Base-by-base conservation (phyloP, 768 basidiomycete genomes). In the Tulasnella sp. region DNA sequence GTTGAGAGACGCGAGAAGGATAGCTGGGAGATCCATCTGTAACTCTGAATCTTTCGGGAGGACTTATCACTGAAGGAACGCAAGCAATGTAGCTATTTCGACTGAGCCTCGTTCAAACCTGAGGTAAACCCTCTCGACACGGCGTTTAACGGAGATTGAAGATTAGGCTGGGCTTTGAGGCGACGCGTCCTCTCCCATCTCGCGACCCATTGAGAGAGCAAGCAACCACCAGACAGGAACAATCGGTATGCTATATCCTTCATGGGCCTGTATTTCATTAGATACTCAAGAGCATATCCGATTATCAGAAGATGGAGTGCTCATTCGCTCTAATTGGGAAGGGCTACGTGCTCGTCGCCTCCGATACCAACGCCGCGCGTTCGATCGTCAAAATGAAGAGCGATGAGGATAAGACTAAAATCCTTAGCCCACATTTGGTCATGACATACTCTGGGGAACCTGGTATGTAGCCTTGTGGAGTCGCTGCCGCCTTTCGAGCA, bases 351-450 rank as follows among this genome's bases (percentile, higher is more conserved):
- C 80, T 99, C 63, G 74, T 99, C 65, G 92, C 93, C 1, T 83
- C 92, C 9, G 94, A 98, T 72, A 91, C 85, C 7, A 88, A 84
- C 12, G 82, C 92, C 7, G 82, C 85, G 2, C 80, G 90, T 65
- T 96, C 92, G 30, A 90, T 99, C 72, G 84, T 98, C 69, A 94
- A 92, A 74, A 96, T 98, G 92, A 96, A 98, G 76, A 70, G 78
- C 38, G 92, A 96, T 72, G 88, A 90, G 74, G 93, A 98, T 78
- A 97, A 98, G 76, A 90, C 94, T 76, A 92, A 92, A 72, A 77
- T 80, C 22, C 78, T 99, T 44, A 84, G 89, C 62, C 84, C 92
- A 24, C 90, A 96, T 71, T 75, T 98, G 31, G 79, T 93, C 68
- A 94, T 99, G 92, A 84, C 92, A 0, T 91, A 85, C 71, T 89